These are phyloP conservation scores for Rhodotorula taiwanensis DNA, from an alignment of 768 basidiomycete genomes.

Conservation along the genomic window DNA sequence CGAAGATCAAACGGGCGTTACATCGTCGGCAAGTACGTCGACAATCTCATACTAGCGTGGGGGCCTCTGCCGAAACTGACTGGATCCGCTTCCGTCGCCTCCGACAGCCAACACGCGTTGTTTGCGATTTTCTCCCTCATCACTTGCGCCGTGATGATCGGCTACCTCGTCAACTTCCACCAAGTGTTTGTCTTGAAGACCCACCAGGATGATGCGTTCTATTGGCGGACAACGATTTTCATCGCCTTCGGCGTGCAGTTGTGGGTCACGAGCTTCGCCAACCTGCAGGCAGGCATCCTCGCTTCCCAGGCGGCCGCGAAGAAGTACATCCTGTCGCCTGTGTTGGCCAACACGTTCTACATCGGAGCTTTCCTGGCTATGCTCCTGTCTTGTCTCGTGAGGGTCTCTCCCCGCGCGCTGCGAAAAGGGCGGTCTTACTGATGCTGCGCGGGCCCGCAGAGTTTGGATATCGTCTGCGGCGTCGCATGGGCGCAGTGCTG, in stretches of 20 bases:
- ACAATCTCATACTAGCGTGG: background rate
- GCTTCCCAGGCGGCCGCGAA: constrained; percentile 3
- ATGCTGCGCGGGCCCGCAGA: background rate
- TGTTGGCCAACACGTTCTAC: constrained; percentile 8
- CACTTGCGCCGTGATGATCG: constrained; percentile 9
- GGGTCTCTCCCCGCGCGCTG: background rate
- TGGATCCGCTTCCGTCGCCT: too few species aligned
- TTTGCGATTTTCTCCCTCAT: constrained; percentile 10
- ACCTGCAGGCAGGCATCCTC: constrained; percentile 9
- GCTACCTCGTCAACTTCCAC: constrained; percentile 1
- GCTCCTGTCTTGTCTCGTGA: constrained; percentile 1
- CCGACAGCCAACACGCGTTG: constrained; percentile 16
- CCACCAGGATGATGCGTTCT: background rate
- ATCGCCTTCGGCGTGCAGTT: background rate
- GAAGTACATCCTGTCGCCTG: constrained; percentile 4
- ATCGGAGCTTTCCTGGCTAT: constrained; percentile 3
- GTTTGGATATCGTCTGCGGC: background rate
- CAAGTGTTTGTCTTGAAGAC: background rate
- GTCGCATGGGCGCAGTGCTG: background rate
- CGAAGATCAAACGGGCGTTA: background rate
- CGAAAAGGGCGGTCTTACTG: background rate
- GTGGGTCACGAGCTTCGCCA: constrained; percentile 8
- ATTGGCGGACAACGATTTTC: constrained; percentile 9
- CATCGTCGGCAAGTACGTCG: constrained; percentile 12
- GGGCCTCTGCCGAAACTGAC: background rate